Percentiles rank a stretch among this genome's conserved stretches.
These are phyloP conservation scores for Aspergillus calidoustus DNA, from an alignment of 2,329 filamentous ascomycete genomes.

Conservation along the genomic window DNA sequence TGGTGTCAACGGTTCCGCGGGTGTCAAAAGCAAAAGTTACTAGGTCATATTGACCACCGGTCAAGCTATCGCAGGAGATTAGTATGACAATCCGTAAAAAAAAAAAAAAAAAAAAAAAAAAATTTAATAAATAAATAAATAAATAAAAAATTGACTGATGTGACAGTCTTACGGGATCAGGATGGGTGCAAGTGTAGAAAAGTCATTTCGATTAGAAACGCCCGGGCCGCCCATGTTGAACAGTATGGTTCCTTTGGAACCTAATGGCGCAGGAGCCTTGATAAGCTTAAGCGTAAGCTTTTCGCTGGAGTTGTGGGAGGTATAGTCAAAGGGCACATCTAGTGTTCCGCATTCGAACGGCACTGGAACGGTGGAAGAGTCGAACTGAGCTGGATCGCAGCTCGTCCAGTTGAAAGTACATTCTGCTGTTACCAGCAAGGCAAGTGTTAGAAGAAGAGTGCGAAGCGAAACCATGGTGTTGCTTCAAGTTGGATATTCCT, in stretches of 20 bases:
- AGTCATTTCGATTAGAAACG: neutral
- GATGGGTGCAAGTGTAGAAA: neutral
- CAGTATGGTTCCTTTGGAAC: constrained; percentile 13
- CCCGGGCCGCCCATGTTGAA: constrained; percentile 19
- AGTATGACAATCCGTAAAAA: neutral
- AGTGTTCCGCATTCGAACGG: constrained; percentile 15
- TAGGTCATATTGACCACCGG: constrained; percentile 16
- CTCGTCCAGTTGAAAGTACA: constrained; percentile 3
- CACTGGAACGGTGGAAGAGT: neutral
- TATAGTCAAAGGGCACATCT: constrained; percentile 21
- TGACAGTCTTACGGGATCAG: constrained; percentile 8
- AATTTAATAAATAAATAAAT: no score
- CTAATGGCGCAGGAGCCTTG: constrained; percentile 17
- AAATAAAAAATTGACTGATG: no score
- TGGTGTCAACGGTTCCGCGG: constrained; percentile 17
- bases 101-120: no score
- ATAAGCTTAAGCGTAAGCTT: constrained; percentile 13
- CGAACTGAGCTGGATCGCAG: constrained; percentile 8
- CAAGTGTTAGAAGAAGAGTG: constrained; percentile 3
- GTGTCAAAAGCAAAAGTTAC: constrained; percentile 18
- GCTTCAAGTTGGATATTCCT: neutral
- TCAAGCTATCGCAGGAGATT: constrained; percentile 10
- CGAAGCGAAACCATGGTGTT: constrained; percentile 37
- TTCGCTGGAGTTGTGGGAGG: constrained; percentile 5
- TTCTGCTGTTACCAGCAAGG: constrained; percentile 2